phyloP scores from a whole-genome alignment of 352 stramenopile species.

The Globisporangium middletonii region DNA sequence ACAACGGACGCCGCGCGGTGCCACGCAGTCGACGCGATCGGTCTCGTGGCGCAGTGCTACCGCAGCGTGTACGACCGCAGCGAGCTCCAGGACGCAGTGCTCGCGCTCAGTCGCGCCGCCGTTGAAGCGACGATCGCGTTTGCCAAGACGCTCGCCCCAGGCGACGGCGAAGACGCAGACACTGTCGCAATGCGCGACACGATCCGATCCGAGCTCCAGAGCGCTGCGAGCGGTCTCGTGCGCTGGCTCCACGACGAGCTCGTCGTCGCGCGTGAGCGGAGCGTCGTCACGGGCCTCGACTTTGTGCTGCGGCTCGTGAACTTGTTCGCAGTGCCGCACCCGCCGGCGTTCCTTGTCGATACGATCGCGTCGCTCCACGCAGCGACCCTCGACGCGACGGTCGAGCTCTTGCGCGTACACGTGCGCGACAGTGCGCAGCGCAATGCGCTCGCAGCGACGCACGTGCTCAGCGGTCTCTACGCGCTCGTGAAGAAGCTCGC shows the following conservation, averaged over 20 bases:
- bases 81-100: conserved; percentile 23
- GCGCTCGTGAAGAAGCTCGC: conserved; percentile 39
- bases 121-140: conserved; percentile 36
- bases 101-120: conserved; percentile 33
- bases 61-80: conserved; percentile 13
- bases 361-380: conserved; percentile 34
- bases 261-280: conserved; percentile 17
- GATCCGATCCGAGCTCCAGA: conserved; percentile 23
- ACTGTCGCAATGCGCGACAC: not conserved
- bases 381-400: conserved; percentile 17
- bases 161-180: not conserved
- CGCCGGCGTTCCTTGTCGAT: conserved; percentile 21
- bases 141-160: conserved; percentile 20
- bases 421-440: conserved; percentile 16
- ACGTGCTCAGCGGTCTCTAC: conserved; percentile 31
- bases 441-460: conserved; percentile 14
- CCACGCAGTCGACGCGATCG: conserved; percentile 28
- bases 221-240: conserved; percentile 26
- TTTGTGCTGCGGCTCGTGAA: conserved; percentile 35
- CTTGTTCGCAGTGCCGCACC: conserved; percentile 32
- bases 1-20: conserved; percentile 29
- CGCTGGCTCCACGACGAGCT: conserved; percentile 38
- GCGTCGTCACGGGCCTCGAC: conserved; percentile 9
- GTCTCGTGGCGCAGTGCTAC: conserved; percentile 29
- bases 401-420: conserved; percentile 15